Percentiles rank a stretch among this genome's conserved stretches.
Evolutionary conservation across 441 rosid species (phyloP).

Genomic region (Gossypium lobatum): DNA sequence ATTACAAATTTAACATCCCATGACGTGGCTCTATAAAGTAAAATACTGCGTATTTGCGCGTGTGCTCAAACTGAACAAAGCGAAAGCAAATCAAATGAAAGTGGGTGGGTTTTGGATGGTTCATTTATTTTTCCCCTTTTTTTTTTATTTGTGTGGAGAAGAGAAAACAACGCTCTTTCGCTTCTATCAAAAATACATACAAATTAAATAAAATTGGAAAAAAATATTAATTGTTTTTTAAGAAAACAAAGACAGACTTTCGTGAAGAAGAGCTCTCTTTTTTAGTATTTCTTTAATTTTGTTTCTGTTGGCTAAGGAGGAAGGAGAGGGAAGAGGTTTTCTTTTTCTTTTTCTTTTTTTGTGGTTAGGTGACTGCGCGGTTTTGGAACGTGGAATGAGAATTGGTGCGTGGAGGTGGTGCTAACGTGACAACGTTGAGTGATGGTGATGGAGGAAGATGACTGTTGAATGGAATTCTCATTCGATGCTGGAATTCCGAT

Average conservation of each 20-base stretch:
- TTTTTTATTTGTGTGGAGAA: slow-evolving; percentile 45
- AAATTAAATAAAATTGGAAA: background rate
- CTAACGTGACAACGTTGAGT: slow-evolving; percentile 11
- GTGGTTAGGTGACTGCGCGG: slow-evolving; percentile 16
- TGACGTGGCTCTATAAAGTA: slow-evolving; percentile 6
- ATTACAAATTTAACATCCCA: background rate
- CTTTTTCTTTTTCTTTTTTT: background rate
- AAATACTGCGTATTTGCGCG: background rate
- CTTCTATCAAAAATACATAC: slow-evolving; percentile 15
- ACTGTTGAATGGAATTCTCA: slow-evolving; percentile 53
- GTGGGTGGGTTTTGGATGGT: slow-evolving; percentile 28
- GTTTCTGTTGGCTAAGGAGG: slow-evolving; percentile 14
- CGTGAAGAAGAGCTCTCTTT: slow-evolving; percentile 11
- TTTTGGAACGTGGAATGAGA: slow-evolving; percentile 26
- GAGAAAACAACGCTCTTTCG: slow-evolving; percentile 41
- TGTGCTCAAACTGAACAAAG: background rate
- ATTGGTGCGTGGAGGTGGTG: slow-evolving; percentile 18
- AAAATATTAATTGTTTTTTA: background rate
- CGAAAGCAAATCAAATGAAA: background rate
- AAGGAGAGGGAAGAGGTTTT: background rate
- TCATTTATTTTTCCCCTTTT: slow-evolving; percentile 30
- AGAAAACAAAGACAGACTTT: slow-evolving; percentile 5
- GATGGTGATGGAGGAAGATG: slow-evolving; percentile 35
- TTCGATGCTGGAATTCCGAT: slow-evolving; percentile 73
- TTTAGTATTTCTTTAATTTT: slow-evolving; percentile 2